Conservation (phyloP, 129 eudicot species). For the Solidago caesia region DNA sequence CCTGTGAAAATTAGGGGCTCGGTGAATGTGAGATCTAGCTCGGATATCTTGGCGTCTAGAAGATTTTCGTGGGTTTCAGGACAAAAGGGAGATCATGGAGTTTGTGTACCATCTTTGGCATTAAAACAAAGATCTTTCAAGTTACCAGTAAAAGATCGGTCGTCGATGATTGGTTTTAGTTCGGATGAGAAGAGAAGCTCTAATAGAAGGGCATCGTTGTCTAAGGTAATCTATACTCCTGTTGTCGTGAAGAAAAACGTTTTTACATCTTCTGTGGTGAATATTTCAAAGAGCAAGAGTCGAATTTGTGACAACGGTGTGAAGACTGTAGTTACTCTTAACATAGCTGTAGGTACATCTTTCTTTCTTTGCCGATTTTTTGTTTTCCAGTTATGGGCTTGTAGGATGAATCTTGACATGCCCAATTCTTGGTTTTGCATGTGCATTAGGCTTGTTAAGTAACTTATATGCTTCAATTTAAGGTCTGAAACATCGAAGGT, state of each 20-base stretch:
- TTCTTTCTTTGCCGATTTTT: neutral
- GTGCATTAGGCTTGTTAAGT: too few relatives aligned
- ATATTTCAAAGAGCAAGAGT: constrained; percentile 70
- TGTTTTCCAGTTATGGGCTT: neutral
- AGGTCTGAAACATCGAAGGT: too few relatives aligned
- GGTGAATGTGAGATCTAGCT: constrained; percentile 6
- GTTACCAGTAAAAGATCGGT: constrained; percentile 58
- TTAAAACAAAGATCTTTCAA: constrained; percentile 59
- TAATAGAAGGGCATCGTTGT: constrained; percentile 45
- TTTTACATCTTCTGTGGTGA: constrained; percentile 49
- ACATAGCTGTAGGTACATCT: neutral
- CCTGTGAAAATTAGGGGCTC: constrained; percentile 22
- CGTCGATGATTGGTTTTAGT: constrained; percentile 41
- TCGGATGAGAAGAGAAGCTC: constrained; percentile 43
- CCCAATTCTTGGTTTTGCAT: too few relatives aligned
- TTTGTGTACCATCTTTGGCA: constrained; percentile 36
- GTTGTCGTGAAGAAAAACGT: constrained; percentile 52
- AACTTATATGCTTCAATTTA: too few relatives aligned
- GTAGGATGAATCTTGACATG: neutral
- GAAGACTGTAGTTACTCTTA: neutral
- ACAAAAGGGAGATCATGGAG: constrained; percentile 26
- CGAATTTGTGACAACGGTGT: constrained; percentile 3
- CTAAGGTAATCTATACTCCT: constrained; percentile 58
- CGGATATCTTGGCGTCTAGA: constrained; percentile 35
- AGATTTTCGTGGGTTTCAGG: constrained; percentile 77